A percentile compares a stretch with the other conserved stretches of the same genome.
phyloP scores from a whole-genome alignment of 2,329 filamentous ascomycete genomes.

The Fusarium anguioides region DNA sequence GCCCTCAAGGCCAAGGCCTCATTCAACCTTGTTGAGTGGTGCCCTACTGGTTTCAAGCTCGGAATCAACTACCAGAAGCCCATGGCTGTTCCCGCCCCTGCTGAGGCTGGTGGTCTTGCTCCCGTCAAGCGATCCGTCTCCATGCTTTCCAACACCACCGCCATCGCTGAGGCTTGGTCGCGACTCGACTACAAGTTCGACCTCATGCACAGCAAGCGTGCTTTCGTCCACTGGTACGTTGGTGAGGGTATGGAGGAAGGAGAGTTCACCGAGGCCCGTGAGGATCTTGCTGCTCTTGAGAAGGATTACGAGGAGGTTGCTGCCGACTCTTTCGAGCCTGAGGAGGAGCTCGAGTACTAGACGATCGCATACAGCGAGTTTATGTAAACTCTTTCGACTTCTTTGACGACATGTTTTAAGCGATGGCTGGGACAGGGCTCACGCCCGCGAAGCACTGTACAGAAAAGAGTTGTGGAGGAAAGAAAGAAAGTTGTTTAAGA shows the following conservation, averaged over 20 bases:
- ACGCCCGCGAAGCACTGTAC: conserved; percentile 31
- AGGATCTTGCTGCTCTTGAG: conserved; percentile 86
- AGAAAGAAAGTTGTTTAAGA: conserved; percentile 48
- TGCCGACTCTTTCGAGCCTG: conserved; percentile 73
- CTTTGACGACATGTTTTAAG: conserved; percentile 34
- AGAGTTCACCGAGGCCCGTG: conserved; percentile 87
- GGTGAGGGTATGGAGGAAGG: conserved; percentile 94
- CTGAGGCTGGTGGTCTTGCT: conserved; percentile 68
- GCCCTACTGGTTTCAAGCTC: conserved; percentile 80
- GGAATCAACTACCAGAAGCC: conserved; percentile 81
- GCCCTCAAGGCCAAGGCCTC: conserved; percentile 76
- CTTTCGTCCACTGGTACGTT: conserved; percentile 83
- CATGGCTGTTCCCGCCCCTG: conserved; percentile 64
- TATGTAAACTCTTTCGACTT: conserved; percentile 39
- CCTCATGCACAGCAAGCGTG: conserved; percentile 82
- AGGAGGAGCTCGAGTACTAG: conserved; percentile 83
- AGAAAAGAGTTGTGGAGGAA: conserved; percentile 38
- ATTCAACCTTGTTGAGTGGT: conserved; percentile 81
- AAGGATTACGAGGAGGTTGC: conserved; percentile 90
- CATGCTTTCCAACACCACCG: conserved; percentile 81
- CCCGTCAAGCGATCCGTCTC: conserved; percentile 72
- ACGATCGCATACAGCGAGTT: conserved; percentile 20
- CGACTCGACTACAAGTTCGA: conserved; percentile 80
- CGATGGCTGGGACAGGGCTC: conserved; percentile 27
- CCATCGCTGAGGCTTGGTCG: conserved; percentile 79